Percentiles rank a stretch among this genome's conserved stretches.
These are phyloP conservation scores for Phlebiopsis gigantea DNA, from an alignment of 768 basidiomycete genomes.

Conservation along the genomic window DNA sequence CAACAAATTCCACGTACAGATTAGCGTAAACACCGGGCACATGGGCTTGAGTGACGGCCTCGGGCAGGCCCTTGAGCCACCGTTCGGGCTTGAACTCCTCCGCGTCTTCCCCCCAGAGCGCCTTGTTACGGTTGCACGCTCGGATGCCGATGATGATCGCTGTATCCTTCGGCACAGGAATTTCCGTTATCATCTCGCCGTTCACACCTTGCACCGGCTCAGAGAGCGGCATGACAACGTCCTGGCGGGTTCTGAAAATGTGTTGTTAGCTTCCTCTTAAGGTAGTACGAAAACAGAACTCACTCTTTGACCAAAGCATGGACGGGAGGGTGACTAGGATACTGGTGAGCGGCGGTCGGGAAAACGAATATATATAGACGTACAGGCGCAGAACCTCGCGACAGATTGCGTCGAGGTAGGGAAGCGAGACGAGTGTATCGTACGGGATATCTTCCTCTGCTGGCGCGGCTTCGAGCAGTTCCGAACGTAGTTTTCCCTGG, in stretches of 20 bases:
- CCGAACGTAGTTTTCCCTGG: constrained; percentile 21
- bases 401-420: constrained; percentile 63
- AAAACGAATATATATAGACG: not conserved
- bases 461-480: constrained; percentile 11
- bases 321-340: constrained; percentile 39
- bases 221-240: constrained; percentile 55
- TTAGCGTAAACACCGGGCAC: constrained; percentile 22
- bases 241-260: constrained; percentile 33
- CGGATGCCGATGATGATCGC: constrained; percentile 37
- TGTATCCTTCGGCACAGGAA: constrained; percentile 46
- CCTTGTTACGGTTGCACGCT: constrained; percentile 42
- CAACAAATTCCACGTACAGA: constrained; percentile 4
- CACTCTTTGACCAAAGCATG: constrained; percentile 25
- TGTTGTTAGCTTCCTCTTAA: not conserved
- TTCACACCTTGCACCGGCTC: constrained; percentile 38
- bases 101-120: constrained; percentile 58
- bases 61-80: constrained; percentile 40
- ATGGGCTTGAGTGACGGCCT: constrained; percentile 11
- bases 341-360: not conserved
- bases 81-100: constrained; percentile 57
- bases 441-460: constrained; percentile 10
- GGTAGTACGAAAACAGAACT: not conserved
- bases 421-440: constrained; percentile 29
- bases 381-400: constrained; percentile 51
- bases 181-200: constrained; percentile 32